Conservation (phyloP, 2,329 filamentous ascomycete species). For the Chrysoporthe puriensis region DNA sequence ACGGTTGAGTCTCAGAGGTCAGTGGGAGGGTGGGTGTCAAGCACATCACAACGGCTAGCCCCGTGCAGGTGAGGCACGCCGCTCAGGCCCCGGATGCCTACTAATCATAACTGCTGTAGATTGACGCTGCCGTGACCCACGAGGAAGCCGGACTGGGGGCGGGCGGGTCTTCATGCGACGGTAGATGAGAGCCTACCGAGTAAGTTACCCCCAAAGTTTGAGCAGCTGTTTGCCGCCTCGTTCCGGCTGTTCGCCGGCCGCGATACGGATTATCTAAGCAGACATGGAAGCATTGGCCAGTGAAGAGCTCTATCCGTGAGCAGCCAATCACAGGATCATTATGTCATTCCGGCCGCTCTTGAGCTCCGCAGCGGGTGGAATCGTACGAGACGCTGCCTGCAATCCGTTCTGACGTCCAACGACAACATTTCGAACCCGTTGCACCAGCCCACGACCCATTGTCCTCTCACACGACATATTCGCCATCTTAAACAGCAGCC, state of each 20-base stretch:
- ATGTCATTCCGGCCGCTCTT: constrained; percentile 21
- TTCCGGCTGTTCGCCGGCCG: background rate
- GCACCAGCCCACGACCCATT: constrained; percentile 29
- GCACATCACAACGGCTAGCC: background rate
- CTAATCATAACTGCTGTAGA: background rate
- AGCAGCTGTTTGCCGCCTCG: constrained; percentile 9
- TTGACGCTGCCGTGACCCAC: background rate
- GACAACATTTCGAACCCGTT: constrained; percentile 23
- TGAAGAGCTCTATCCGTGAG: background rate
- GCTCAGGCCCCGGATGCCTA: background rate
- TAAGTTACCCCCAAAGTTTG: too few relatives aligned
- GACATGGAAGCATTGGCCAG: constrained; percentile 19
- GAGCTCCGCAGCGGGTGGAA: constrained; percentile 10
- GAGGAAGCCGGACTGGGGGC: background rate
- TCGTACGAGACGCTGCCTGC: constrained; percentile 10
- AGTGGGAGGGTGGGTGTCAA: background rate
- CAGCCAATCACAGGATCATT: constrained; percentile 20
- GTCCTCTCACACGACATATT: constrained; percentile 6
- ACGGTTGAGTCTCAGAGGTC: constrained; percentile 4
- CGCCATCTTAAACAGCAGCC: constrained; percentile 36
- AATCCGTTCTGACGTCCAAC: constrained; percentile 8
- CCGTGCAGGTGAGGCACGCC: constrained; percentile 4
- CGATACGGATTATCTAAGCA: constrained; percentile 13
- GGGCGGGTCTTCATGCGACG: background rate
- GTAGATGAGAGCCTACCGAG: background rate